Conservation (phyloP, 495 filamentous ascomycete genomes). For the Trichoderma virens region DNA sequence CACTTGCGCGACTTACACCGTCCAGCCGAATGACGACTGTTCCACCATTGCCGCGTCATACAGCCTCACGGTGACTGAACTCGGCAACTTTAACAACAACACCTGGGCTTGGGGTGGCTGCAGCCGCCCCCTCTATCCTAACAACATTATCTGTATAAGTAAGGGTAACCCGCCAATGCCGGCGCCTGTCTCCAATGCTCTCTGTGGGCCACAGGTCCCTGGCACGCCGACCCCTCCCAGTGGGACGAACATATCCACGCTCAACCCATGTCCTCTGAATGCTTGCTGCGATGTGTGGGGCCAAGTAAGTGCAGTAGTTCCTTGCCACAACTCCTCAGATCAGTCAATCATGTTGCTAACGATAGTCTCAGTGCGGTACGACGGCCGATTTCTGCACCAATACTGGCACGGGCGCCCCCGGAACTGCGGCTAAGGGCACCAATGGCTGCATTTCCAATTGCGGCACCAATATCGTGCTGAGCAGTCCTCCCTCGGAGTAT, state of each 20-base stretch:
- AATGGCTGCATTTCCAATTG: slow-evolving; percentile 45
- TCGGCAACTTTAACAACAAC: slow-evolving; percentile 34
- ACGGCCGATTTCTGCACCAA: slow-evolving; percentile 39
- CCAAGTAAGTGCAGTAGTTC: not conserved
- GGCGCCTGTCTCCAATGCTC: slow-evolving; percentile 23
- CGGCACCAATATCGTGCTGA: slow-evolving; percentile 29
- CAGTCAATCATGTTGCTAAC: not conserved
- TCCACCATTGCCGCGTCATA: slow-evolving; percentile 19
- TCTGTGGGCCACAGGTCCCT: slow-evolving; percentile 39
- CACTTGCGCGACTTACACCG: slow-evolving; percentile 29
- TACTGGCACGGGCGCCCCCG: slow-evolving; percentile 27
- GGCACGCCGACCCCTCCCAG: slow-evolving; percentile 22
- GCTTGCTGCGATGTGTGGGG: slow-evolving; percentile 36
- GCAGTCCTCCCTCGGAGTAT: slow-evolving; percentile 12
- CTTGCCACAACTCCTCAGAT: not conserved
- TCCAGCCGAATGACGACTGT: slow-evolving; percentile 29
- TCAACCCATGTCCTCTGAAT: slow-evolving; percentile 33
- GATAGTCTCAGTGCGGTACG: slow-evolving; percentile 35
- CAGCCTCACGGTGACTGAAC: slow-evolving; percentile 25
- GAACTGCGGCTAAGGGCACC: slow-evolving; percentile 23
- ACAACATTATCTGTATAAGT: slow-evolving; percentile 40
- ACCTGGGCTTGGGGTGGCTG: slow-evolving; percentile 48
- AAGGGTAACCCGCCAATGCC: slow-evolving; percentile 40
- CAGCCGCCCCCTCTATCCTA: slow-evolving; percentile 18
- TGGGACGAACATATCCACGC: slow-evolving; percentile 13